Conservation (phyloP, 305 asterid genomes). For the Caryopteris hybrid region DNA sequence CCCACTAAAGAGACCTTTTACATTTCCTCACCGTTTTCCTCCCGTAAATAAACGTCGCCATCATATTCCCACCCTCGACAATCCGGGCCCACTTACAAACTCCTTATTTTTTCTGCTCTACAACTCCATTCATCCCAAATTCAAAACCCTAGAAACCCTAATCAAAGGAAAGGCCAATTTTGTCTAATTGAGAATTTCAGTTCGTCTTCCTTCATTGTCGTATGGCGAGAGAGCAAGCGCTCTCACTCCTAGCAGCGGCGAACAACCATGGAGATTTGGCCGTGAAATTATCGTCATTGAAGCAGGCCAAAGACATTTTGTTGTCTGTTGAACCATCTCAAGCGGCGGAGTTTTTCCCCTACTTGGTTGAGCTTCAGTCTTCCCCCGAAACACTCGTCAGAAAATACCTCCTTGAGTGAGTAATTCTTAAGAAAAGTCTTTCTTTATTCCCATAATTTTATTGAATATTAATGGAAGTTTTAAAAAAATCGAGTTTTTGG, state of each 20-base stretch:
- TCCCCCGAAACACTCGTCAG: slow-evolving; percentile 88
- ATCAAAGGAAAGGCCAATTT: slow-evolving; percentile 4
- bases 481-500: not conserved
- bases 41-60: not conserved
- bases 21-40: not conserved
- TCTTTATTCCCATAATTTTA: not conserved
- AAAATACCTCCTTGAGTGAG: slow-evolving; percentile 77
- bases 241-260: slow-evolving; percentile 81
- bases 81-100: not conserved
- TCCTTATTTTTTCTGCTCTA: not conserved
- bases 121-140: slow-evolving; percentile 16
- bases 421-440: not conserved
- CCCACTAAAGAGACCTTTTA: no score
- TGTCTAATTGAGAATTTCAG: not conserved
- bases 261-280: slow-evolving; percentile 92
- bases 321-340: slow-evolving; percentile 59
- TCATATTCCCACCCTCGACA: not conserved
- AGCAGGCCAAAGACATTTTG: slow-evolving; percentile 74
- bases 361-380: slow-evolving; percentile 74
- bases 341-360: slow-evolving; percentile 78
- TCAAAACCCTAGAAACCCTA: slow-evolving; percentile 50
- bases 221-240: slow-evolving; percentile 75
- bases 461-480: not conserved
- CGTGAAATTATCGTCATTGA: slow-evolving; percentile 79
- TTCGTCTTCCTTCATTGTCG: slow-evolving; percentile 9